Evolutionary conservation across 164 flowering plant genomes (phyloP), one percentile per base, ranked within the genome.

Genomic region (Annona squamosa): DNA sequence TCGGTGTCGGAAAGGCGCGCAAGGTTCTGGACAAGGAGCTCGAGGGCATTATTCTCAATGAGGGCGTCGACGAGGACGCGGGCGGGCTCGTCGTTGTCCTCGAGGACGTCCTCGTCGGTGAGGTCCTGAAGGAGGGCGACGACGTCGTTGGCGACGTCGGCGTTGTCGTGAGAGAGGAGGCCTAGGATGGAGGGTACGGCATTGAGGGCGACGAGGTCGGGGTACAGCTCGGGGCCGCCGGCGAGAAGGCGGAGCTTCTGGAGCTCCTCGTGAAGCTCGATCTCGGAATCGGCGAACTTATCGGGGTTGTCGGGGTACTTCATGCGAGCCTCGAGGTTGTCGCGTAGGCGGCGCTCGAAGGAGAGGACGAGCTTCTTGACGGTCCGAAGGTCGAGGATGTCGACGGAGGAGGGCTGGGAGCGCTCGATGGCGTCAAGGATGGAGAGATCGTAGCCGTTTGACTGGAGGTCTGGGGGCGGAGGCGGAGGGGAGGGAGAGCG

Each of bases 231-330:
- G 43, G 98, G 97, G 0, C 82, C 97, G 2, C 90, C 97, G 56
- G 99, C 91, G 59, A 96, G 93, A 73, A 91, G 67, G 52, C 86
- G 87, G 79, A 96, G 97, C 87, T 88, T 87, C 72, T 88, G 85
- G 77, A 96, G 80, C 81, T 96, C 99, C 0, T 96, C 97, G 78
- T 93, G 98, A 74, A 96, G 98, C 76, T 87, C 97, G 57, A 96
- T 47, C 71, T 96, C 99, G 61, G 98, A 90, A 61, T 93, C 99
- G 37, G 97, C 92, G 77, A 96, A 96, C 68, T 83, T 85, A 4
- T 91, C 94, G 1, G 98, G 98, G 18, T 89, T 86, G 79, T 96
- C 90, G 5, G 97, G 88, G 81, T 93, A 89, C 81, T 93, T 96
- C 80, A 96, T 86, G 9, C 99, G 93, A 26, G 98, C 95, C 68